phyloP scores from a whole-genome alignment of 2,329 filamentous ascomycete species.

The Chaetothyriales sp. region DNA sequence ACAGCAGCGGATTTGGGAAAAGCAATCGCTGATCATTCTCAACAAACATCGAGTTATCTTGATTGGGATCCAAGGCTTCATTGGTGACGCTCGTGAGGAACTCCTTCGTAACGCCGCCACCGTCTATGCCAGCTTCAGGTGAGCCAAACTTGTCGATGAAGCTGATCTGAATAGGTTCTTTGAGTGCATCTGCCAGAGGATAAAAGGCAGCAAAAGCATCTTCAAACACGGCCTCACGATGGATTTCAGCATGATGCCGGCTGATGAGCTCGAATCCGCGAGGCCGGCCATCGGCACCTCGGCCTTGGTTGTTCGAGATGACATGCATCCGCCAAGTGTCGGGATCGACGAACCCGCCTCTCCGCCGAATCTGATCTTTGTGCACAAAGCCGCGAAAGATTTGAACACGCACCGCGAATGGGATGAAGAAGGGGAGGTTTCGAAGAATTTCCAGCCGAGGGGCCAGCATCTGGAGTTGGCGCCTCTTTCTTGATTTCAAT shows the following conservation, averaged over 20 bases:
- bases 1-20: slow-evolving; percentile 68
- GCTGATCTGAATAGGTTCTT: slow-evolving; percentile 91
- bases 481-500: slow-evolving; percentile 46
- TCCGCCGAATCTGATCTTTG: slow-evolving; percentile 59
- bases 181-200: slow-evolving; percentile 61
- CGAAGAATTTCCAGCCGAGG: slow-evolving; percentile 80
- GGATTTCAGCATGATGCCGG: slow-evolving; percentile 64
- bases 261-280: slow-evolving; percentile 27
- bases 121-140: slow-evolving; percentile 85
- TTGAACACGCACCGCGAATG: slow-evolving; percentile 76
- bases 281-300: slow-evolving; percentile 26
- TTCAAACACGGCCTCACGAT: slow-evolving; percentile 62
- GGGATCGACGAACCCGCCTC: slow-evolving; percentile 53
- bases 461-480: slow-evolving; percentile 61
- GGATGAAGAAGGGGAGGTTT: slow-evolving; percentile 94
- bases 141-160: slow-evolving; percentile 85
- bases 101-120: slow-evolving; percentile 92
- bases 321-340: slow-evolving; percentile 58
- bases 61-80: slow-evolving; percentile 57
- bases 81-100: slow-evolving; percentile 79
- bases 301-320: slow-evolving; percentile 28
- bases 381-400: slow-evolving; percentile 89
- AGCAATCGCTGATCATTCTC: slow-evolving; percentile 75
- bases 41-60: slow-evolving; percentile 50
- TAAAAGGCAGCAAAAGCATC: slow-evolving; percentile 81